Evolutionary conservation across 2,329 filamentous ascomycete genomes (phyloP).

Genomic region (Clonostachys chloroleuca): DNA sequence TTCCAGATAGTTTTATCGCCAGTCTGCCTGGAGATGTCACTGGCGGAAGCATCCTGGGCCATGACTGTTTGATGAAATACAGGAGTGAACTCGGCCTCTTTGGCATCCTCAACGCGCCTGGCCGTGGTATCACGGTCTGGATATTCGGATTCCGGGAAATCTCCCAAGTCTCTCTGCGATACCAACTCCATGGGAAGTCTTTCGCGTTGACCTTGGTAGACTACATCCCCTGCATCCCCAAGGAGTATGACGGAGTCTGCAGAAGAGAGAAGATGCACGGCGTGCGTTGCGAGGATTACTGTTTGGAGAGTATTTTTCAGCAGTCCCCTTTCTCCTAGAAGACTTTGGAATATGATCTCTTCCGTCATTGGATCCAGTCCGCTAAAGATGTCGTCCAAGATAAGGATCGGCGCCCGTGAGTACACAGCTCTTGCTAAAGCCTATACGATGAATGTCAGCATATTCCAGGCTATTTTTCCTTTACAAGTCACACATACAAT

Average conservation of each 20-base stretch:
- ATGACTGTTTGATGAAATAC: too few species aligned
- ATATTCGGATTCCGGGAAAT: slow-evolving; percentile 37
- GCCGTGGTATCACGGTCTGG: slow-evolving; percentile 30
- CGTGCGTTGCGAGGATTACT: slow-evolving; percentile 23
- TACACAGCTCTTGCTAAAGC: slow-evolving; percentile 75
- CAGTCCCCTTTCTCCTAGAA: slow-evolving; percentile 28
- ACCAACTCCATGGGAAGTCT: slow-evolving; percentile 32
- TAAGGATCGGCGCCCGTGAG: slow-evolving; percentile 69
- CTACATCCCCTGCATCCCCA: slow-evolving; percentile 10
- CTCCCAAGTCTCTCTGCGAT: slow-evolving; percentile 23
- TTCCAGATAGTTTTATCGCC: not conserved
- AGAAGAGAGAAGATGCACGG: slow-evolving; percentile 14
- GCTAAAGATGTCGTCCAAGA: slow-evolving; percentile 77
- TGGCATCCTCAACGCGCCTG: not conserved
- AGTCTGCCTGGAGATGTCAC: not conserved
- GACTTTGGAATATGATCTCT: slow-evolving; percentile 27
- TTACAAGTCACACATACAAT: slow-evolving; percentile 8
- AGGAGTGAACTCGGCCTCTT: too few species aligned
- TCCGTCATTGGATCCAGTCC: slow-evolving; percentile 34
- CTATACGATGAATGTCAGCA: slow-evolving; percentile 6
- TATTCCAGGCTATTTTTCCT: not conserved
- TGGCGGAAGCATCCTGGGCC: too few species aligned
- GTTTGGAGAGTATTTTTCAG: slow-evolving; percentile 19
- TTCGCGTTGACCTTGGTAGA: slow-evolving; percentile 13
- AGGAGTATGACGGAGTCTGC: slow-evolving; percentile 17